A percentile compares a stretch with the other conserved stretches of the same genome.
Evolutionary conservation across 1,284 basidiomycete species (phyloP).

Genomic region (Pseudozyma thailandica): DNA sequence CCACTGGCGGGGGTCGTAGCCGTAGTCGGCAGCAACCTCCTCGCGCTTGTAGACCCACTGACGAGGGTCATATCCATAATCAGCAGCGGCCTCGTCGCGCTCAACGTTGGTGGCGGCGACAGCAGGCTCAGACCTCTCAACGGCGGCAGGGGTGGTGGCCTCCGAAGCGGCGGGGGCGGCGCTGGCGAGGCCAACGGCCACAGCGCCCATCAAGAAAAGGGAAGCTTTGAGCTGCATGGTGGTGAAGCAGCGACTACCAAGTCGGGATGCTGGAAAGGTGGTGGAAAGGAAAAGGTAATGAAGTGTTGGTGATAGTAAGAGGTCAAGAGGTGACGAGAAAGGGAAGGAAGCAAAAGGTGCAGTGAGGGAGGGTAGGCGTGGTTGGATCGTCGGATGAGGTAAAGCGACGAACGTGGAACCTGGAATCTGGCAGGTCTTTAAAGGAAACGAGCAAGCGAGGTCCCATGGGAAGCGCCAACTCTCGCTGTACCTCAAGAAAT

Average conservation of each 20-base stretch:
- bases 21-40: constrained; percentile 23
- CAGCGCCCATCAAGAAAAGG: constrained; percentile 33
- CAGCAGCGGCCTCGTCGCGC: constrained; percentile 25
- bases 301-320: constrained; percentile 2
- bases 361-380: not conserved
- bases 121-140: constrained; percentile 31
- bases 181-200: constrained; percentile 27
- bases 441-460: constrained; percentile 5
- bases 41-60: constrained; percentile 28
- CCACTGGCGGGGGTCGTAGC: constrained; percentile 18
- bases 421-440: constrained; percentile 12
- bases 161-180: constrained; percentile 27
- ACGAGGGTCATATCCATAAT: constrained; percentile 20
- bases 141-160: constrained; percentile 16
- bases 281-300: not conserved
- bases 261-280: constrained; percentile 7
- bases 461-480: not conserved
- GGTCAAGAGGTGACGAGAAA: not conserved
- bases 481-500: constrained; percentile 23
- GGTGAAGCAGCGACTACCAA: constrained; percentile 6
- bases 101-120: constrained; percentile 16
- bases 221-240: constrained; percentile 45
- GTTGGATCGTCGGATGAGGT: constrained; percentile 10
- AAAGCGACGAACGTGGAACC: constrained; percentile 1
- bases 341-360: not conserved